Base-by-base conservation (phyloP, 352 stramenopile genomes). In the Pythium periplocum region DNA sequence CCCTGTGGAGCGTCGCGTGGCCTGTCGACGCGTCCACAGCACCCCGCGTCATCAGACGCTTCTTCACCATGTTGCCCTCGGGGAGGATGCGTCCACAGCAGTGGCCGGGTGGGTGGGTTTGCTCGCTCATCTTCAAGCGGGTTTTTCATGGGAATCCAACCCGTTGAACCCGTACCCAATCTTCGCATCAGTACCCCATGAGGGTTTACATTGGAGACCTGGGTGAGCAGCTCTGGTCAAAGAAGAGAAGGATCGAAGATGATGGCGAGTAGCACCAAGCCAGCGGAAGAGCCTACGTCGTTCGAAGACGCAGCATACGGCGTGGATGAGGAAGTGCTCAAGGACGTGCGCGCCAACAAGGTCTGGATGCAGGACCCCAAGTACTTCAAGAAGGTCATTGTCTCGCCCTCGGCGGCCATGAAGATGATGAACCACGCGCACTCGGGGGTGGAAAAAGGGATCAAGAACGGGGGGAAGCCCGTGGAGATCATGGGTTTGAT, bases 401-500 rank as follows among this genome's bases (percentile, higher is more conserved):
- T 98, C 53, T 97, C 90, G 46, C 89, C 94, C 30, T 86, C 85
- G 30, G 92, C 95, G 48, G 87, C 87, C 11, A 97, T 98, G 81
- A 98, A 98, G 75, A 99, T 98, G 93, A 83, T 98, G 45, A 97
- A 97, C 65, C 96, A 99, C 73, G 97, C 96, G 59, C 92, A 98
- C 45, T 97, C 88, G 36, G 97, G 97, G 44, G 97, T 99, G 7
- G 93, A 99, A 69, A 99, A 99, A 66, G 97, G 97, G 33, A 98
- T 99, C 57, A 95, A 95, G 66, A 65, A 66, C 34, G 93, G 91
- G 31, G 96, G 96, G 30, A 99, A 98, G 67, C 95, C 95, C 38
- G 94, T 98, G 12, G 97, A 99, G 76, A 96, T 99, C 55, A 99
- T 99, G 97, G 96, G 96, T 8, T 75, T 99, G n/a, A 86, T 99